A percentile compares a stretch with the other conserved stretches of the same genome.
Conservation (phyloP, 345 rosid species). For the Eucalyptus fibrosa region DNA sequence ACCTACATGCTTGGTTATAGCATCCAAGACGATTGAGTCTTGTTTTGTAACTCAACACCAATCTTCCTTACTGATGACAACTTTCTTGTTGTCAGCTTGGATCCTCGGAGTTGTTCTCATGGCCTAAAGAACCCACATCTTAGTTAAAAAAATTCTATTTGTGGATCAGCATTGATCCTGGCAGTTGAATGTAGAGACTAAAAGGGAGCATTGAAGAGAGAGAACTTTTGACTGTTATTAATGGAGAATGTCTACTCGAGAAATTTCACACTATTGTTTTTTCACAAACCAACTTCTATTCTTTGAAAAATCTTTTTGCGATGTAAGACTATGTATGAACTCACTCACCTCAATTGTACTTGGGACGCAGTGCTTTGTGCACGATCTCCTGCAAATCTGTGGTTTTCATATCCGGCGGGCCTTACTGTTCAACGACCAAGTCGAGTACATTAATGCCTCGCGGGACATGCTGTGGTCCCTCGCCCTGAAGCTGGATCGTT, state of each 20-base stretch:
- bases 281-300: no score
- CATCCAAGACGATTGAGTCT: no score
- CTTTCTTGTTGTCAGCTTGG: neutral
- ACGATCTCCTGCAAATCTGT: neutral
- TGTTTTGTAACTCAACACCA: no score
- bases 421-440: neutral
- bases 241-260: no score
- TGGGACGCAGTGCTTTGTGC: neutral
- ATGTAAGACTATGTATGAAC: neutral
- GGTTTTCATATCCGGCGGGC: neutral
- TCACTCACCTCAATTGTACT: neutral
- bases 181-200: neutral
- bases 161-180: accelerated
- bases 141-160: no score
- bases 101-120: neutral
- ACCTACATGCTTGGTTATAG: no score
- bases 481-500: neutral
- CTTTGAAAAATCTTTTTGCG: neutral
- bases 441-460: neutral
- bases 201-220: neutral
- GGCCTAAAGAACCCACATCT: neutral
- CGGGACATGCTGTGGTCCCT: neutral
- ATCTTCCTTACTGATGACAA: no score
- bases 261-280: no score
- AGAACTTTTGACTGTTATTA: no score